Base-by-base conservation (phyloP, 495 filamentous ascomycete species). In the Penicillium turbatum region DNA sequence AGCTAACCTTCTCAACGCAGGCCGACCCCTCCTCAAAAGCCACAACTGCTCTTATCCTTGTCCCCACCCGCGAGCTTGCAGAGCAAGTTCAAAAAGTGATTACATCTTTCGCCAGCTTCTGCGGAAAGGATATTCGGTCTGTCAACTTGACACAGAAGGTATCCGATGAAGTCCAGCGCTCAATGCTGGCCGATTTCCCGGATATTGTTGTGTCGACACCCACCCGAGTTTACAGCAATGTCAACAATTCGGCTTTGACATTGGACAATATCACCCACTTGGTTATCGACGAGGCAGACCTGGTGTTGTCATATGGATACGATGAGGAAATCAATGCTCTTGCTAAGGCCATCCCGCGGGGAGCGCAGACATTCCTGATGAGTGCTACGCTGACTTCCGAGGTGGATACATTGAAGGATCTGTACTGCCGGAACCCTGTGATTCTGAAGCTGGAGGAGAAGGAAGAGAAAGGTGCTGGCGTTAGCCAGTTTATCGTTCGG, bases 241-340 rank as follows among this genome's bases (percentile, higher is more conserved):
- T 92, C 51, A 87, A 86, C 51, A 82, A 78, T 38, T 83, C 82
- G 0, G 79, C 84, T 0, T 77, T 96, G 42, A 81, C 81, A 3
- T 70, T 95, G 15, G 80, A 85, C 8, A 78, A 81, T 48, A 79
- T 97, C 34, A 79, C 81, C 42, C 81, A 91, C 48, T 72, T 99
- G 12, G 91, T 97, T 10, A 86, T 99, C 51, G 93, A 99, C 62
- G 93, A 99, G 71, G 91, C 92, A 3, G 93, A 99, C 68, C 68
- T 97, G 48, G 85, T 97, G n/a, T 74, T 97, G 48, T 91, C 87
- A 8, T 99, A 97, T 63, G 93, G 91, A 41, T 96, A 97, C 61
- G 86, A 93, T 35, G 87, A 92, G 44, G 93, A 97, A 62, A 80
- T 99, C 56, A 81, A 89, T 52, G 82, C 77, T 48, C 73, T 97